Evolutionary conservation across 2,329 filamentous ascomycete species (phyloP).

Genomic region (Leptoxyphium fumago): DNA sequence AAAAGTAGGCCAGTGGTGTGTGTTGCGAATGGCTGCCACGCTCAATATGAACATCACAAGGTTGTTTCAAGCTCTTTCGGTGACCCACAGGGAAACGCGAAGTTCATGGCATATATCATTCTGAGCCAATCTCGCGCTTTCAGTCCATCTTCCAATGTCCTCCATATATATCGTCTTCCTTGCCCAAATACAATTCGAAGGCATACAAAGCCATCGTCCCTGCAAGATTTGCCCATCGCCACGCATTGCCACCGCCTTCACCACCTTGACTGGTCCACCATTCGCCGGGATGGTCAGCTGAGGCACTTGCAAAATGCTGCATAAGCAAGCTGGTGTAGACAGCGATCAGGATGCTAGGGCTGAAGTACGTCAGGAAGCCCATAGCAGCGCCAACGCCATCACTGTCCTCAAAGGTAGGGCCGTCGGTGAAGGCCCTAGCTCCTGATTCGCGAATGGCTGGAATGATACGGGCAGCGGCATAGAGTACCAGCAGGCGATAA

Average conservation of each 20-base stretch:
- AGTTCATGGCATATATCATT: neutral
- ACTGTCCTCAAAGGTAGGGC: constrained; percentile 65
- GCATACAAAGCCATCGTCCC: constrained; percentile 83
- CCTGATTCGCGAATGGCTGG: constrained; percentile 82
- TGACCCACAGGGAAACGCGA: too few relatives aligned
- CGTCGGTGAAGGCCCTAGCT: constrained; percentile 66
- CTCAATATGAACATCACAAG: too few relatives aligned
- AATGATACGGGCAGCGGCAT: constrained; percentile 89
- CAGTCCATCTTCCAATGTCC: constrained; percentile 91
- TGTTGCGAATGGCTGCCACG: too few relatives aligned
- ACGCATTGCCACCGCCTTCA: constrained; percentile 69
- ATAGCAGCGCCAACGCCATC: constrained; percentile 70
- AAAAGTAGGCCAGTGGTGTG: too few relatives aligned
- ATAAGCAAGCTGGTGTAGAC: constrained; percentile 92
- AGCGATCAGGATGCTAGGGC: constrained; percentile 82
- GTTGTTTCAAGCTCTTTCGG: too few relatives aligned
- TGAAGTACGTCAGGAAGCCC: constrained; percentile 82
- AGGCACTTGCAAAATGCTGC: constrained; percentile 79
- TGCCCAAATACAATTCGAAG: constrained; percentile 75
- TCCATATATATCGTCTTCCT: constrained; percentile 57
- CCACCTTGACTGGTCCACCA: constrained; percentile 81
- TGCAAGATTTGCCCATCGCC: constrained; percentile 86
- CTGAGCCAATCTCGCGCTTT: constrained; percentile 16
- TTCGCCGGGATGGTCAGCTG: constrained; percentile 40
- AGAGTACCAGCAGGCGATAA: constrained; percentile 89